phyloP scores from a whole-genome alignment of 495 filamentous ascomycete species.

The Schizothecium vesticola region DNA sequence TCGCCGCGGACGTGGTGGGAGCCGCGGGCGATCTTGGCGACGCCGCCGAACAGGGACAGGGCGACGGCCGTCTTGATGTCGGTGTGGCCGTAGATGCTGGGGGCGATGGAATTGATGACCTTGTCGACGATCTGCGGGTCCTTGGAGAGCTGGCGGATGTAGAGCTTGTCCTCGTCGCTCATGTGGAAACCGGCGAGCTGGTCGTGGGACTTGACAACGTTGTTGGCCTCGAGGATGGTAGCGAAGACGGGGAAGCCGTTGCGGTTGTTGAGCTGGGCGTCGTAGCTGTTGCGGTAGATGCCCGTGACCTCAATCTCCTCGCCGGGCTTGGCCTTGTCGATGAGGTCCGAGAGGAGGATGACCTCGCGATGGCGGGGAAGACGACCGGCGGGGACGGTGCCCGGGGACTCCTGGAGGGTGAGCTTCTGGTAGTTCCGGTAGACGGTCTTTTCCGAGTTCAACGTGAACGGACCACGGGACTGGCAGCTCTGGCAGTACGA shows the following conservation, averaged over 20 bases:
- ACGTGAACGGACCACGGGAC: conserved; percentile 87
- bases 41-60: conserved; percentile 90
- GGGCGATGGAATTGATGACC: conserved; percentile 89
- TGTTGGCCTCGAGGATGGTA: conserved; percentile 95
- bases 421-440: conserved; percentile 99
- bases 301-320: conserved; percentile 97
- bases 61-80: conserved; percentile 98
- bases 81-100: conserved; percentile 93
- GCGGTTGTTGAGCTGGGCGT: conserved; percentile 95
- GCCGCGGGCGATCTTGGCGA: conserved; percentile 82
- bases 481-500: conserved; percentile 97
- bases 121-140: conserved; percentile 94
- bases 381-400: conserved; percentile 93
- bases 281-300: conserved; percentile 97
- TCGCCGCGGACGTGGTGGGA: conserved; percentile 90
- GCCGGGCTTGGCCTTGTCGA: conserved; percentile 93
- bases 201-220: conserved; percentile 94
- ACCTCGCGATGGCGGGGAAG: conserved; percentile 93
- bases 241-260: conserved; percentile 99
- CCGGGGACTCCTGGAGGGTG: conserved; percentile 95
- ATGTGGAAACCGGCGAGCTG: conserved; percentile 95
- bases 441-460: conserved; percentile 98
- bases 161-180: conserved; percentile 90
- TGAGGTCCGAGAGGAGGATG: conserved; percentile 93
- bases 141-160: conserved; percentile 78